phyloP scores from a whole-genome alignment of 2,329 filamentous ascomycete species.

The Colletotrichum viniferum region DNA sequence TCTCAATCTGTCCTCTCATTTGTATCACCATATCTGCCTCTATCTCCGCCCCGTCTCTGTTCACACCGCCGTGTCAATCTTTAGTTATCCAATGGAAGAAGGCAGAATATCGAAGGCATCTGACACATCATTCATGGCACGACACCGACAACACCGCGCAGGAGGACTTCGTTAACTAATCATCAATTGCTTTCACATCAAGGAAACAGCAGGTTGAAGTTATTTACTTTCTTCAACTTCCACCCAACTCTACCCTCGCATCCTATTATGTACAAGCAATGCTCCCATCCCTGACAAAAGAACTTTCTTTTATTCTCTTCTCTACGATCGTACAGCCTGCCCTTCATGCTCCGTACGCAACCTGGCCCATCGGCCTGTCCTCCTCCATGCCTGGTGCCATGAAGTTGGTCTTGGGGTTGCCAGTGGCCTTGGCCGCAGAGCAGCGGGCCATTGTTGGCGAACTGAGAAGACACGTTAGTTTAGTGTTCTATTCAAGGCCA shows the following conservation, averaged over 20 bases:
- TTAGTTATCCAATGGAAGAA: fast-evolving
- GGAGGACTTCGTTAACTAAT: neutral
- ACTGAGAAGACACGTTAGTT: slow-evolving; percentile 49
- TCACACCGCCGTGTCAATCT: fast-evolving
- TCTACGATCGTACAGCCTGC: slow-evolving; percentile 31
- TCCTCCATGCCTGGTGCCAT: slow-evolving; percentile 75
- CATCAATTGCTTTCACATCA: neutral
- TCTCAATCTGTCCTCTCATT: too few species aligned
- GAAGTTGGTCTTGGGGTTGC: slow-evolving; percentile 78
- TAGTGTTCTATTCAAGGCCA: too few species aligned
- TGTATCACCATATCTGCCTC: neutral
- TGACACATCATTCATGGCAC: neutral
- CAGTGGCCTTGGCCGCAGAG: slow-evolving; percentile 87
- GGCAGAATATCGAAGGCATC: fast-evolving
- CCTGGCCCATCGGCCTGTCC: slow-evolving; percentile 64
- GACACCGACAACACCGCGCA: neutral
- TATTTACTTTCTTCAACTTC: slow-evolving; percentile 25
- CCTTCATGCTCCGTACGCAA: slow-evolving; percentile 60
- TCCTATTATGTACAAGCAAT: slow-evolving; percentile 45
- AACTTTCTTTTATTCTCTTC: slow-evolving; percentile 40
- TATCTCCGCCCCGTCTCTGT: fast-evolving
- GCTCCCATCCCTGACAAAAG: slow-evolving; percentile 32
- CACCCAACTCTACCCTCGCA: slow-evolving; percentile 16
- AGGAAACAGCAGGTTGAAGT: slow-evolving; percentile 3
- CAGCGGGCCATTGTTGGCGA: slow-evolving; percentile 98